Conservation (phyloP, 2,329 filamentous ascomycete genomes). For the Phyllachora maydis region DNA sequence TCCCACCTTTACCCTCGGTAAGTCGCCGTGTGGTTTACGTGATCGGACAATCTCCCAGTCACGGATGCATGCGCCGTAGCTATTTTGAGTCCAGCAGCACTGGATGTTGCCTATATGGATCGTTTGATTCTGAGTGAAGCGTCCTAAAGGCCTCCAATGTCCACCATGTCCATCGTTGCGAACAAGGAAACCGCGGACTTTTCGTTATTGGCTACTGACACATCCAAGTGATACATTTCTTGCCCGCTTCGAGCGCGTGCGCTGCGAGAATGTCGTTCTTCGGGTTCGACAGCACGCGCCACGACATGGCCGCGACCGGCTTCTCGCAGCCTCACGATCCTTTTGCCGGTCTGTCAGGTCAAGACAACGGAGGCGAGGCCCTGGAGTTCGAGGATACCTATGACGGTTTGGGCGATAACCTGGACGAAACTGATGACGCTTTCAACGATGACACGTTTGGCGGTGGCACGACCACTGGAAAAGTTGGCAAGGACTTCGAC, state of each 20-base stretch:
- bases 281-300: constrained; percentile 57
- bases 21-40: no score
- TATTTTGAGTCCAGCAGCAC: no score
- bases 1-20: no score
- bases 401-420: constrained; percentile 76
- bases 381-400: constrained; percentile 92
- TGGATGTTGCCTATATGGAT: no score
- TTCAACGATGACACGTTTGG: constrained; percentile 97
- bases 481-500: constrained; percentile 83
- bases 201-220: background rate
- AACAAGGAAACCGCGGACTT: no score
- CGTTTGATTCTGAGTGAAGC: no score
- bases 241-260: background rate
- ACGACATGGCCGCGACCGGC: constrained; percentile 49
- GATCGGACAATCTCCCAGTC: no score
- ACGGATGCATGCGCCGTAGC: no score
- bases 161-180: no score
- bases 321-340: constrained; percentile 74
- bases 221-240: constrained; percentile 5
- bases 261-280: constrained; percentile 63
- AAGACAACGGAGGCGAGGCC: constrained; percentile 36
- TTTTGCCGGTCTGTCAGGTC: constrained; percentile 61
- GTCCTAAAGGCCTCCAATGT: no score
- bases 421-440: constrained; percentile 80
- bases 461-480: constrained; percentile 17